Conservation (phyloP, 2,329 filamentous ascomycete genomes). For the Biscogniauxia sp. region DNA sequence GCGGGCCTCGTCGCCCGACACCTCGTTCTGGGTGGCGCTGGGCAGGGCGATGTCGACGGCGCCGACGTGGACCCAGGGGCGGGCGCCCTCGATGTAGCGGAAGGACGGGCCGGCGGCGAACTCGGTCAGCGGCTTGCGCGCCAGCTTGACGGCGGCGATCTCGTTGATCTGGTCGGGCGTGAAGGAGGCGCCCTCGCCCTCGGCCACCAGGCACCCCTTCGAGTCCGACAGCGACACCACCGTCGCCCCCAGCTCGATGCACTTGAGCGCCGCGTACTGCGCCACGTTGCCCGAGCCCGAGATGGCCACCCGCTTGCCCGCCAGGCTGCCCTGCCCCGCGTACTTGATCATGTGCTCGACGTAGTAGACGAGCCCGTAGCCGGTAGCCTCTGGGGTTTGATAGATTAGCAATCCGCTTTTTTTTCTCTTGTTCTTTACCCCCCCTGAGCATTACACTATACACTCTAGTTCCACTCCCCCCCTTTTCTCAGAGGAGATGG, state of each 20-base stretch:
- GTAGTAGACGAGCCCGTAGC: constrained; percentile 95
- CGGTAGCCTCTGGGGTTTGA: constrained; percentile 73
- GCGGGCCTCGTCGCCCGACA: constrained; percentile 85
- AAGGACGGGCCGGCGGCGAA: constrained; percentile 62
- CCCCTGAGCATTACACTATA: not conserved
- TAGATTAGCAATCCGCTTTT: not conserved
- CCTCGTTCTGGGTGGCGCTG: constrained; percentile 96
- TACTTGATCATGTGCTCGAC: constrained; percentile 94
- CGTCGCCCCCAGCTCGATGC: constrained; percentile 89
- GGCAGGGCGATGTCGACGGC: constrained; percentile 90
- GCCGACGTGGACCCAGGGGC: constrained; percentile 89
- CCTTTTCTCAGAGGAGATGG: not conserved
- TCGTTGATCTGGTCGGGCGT: constrained; percentile 73
- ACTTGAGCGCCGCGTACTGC: constrained; percentile 94
- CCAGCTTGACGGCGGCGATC: constrained; percentile 84
- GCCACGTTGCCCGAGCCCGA: constrained; percentile 98
- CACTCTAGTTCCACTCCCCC: not conserved
- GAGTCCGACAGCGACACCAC: constrained; percentile 94
- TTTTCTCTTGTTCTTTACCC: too few relatives aligned
- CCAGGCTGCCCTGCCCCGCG: constrained; percentile 80
- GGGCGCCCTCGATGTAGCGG: constrained; percentile 82
- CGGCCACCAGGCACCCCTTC: constrained; percentile 78
- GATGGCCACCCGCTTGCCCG: constrained; percentile 90
- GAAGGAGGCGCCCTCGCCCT: constrained; percentile 63
- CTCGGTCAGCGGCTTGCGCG: constrained; percentile 77